phyloP scores from a whole-genome alignment of 2,329 filamentous ascomycete genomes.

The Biscogniauxia sp. region DNA sequence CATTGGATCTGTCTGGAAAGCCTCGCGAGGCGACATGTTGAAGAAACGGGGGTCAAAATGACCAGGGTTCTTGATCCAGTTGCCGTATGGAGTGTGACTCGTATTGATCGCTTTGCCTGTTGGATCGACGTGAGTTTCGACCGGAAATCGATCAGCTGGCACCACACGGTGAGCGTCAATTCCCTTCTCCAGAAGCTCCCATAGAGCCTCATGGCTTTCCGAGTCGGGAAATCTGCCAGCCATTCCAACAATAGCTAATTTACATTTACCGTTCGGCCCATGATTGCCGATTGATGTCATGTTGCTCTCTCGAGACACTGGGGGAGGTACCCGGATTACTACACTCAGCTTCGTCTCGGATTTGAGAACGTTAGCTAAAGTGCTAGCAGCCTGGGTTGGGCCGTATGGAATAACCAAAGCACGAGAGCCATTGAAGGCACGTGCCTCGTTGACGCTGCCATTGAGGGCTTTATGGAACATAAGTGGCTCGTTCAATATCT shows the following conservation, averaged over 20 bases:
- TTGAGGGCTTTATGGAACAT: slow-evolving; percentile 48
- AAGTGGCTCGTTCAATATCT: slow-evolving; percentile 50
- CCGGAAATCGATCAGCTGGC: slow-evolving; percentile 71
- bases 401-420: slow-evolving; percentile 50
- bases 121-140: slow-evolving; percentile 67
- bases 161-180: slow-evolving; percentile 69
- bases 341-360: slow-evolving; percentile 43
- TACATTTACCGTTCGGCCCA: slow-evolving; percentile 52
- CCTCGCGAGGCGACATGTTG: slow-evolving; percentile 82
- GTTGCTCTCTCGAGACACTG: slow-evolving; percentile 35
- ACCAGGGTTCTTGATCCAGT: slow-evolving; percentile 71
- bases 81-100: slow-evolving; percentile 72
- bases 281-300: slow-evolving; percentile 44
- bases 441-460: slow-evolving; percentile 44
- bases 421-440: slow-evolving; percentile 37
- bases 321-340: slow-evolving; percentile 37
- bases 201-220: slow-evolving; percentile 67
- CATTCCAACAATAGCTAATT: slow-evolving; percentile 84
- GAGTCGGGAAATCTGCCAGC: slow-evolving; percentile 74
- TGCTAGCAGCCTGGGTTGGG: slow-evolving; percentile 48
- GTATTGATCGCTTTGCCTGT: slow-evolving; percentile 74
- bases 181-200: slow-evolving; percentile 72
- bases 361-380: slow-evolving; percentile 43
- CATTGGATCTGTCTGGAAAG: slow-evolving; percentile 77
- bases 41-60: slow-evolving; percentile 82